Conservation (phyloP, 306 rosid genomes). For the Vigna hirtella region DNA sequence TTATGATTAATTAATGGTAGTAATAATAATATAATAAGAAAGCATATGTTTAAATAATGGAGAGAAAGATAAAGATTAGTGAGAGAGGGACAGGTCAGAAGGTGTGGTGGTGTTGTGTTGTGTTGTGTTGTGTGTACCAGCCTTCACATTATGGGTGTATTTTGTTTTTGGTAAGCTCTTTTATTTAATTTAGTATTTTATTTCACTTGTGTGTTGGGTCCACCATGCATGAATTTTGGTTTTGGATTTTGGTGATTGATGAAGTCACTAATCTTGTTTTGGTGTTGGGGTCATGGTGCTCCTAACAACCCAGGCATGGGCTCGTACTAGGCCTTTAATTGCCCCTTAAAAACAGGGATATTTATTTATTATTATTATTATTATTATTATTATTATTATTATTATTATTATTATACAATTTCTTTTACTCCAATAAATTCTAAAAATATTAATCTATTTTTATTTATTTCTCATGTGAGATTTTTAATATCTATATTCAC, state of each 20-base stretch:
- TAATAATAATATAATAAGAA: not conserved
- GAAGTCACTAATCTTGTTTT: constrained; percentile 55
- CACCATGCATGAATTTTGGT: constrained; percentile 33
- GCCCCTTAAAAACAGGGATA: constrained; percentile 49
- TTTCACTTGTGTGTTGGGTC: constrained; percentile 40
- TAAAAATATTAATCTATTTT: too few relatives aligned
- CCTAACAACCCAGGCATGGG: constrained; percentile 53
- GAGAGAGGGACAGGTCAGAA: constrained; percentile 7
- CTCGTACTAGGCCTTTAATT: constrained; percentile 44
- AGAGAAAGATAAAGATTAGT: constrained; percentile 45
- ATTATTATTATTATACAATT: not conserved
- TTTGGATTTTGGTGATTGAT: constrained; percentile 39
- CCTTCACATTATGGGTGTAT: constrained; percentile 52
- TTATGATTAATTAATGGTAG: not conserved
- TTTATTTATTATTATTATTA: not conserved
- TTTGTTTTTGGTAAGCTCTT: constrained; percentile 43
- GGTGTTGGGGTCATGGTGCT: constrained; percentile 46
- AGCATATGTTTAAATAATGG: constrained; percentile 6
- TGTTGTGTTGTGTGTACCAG: constrained; percentile 38
- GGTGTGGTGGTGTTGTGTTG: constrained; percentile 3
- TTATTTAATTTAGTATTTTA: constrained; percentile 7
- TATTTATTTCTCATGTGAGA: too few relatives aligned
- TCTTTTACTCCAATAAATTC: too few relatives aligned
- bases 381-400: too few relatives aligned
- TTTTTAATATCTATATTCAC: too few relatives aligned